Base-by-base conservation (phyloP, 805 yeast species). In the Saturnispora bothae region DNA sequence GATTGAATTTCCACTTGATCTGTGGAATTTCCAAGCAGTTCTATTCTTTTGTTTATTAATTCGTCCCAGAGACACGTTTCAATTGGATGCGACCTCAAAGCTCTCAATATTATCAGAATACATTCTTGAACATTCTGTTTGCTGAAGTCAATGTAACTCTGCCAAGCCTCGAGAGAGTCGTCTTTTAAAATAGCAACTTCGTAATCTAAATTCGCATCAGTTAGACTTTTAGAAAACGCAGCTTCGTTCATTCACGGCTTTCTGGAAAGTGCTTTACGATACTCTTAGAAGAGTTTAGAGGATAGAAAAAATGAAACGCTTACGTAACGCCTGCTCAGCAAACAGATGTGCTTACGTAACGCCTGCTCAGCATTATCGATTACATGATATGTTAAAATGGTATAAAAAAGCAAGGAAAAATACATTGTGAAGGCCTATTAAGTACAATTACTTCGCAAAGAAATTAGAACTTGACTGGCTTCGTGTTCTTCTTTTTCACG, bases 141-240 rank as follows among this genome's bases (percentile, higher is more conserved):
- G 51, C 68, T 67, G 41, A 49, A 51, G 4, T 57, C 49, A 32
- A 65, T 48, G 49, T 74, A 76, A 2, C 59, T 52, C 31, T 59
- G 41, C 83, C 83, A 77, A 1, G 51, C 38, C 3, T 56, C 50
- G n/a, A 57, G 36, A 32, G 62, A 49, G 21, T 48, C 28, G 0
- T 60, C 52, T 42, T 59, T 59, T 12, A 36, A 19, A 14, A 36
- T 29, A 15, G 27, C n/a, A 13, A 36, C 30, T 19, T 37, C 40
- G 26, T 30, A 37, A 15, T 25, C 18, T 4, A 37, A 21, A 18
- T 37, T 35, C 6, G 25, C 29, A 5, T 31, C 40, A 3, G n/a
- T 14, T n/a, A n/a, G n/a, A n/a, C n/a, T n/a, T n/a, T n/a, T n/a
- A n/a, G n/a, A n/a, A n/a, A n/a, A n/a, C n/a, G n/a, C n/a, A n/a